Base-by-base conservation (phyloP, 768 basidiomycete genomes). In the Trametes gibbosa region DNA sequence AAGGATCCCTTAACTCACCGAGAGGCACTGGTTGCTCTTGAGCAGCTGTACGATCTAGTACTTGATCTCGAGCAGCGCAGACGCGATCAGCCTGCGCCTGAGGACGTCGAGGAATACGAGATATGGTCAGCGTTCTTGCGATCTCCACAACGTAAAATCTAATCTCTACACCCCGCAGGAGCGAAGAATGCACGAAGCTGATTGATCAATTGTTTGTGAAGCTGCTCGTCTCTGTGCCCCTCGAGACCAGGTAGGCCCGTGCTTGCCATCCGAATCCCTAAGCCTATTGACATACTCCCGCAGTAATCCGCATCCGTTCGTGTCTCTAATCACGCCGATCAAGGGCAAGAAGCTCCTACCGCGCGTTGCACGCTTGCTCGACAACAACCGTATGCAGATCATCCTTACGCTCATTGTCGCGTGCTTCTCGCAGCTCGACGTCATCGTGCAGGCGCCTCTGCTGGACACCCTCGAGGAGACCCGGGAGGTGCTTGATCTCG, bases 281-380 rank as follows among this genome's bases (percentile, higher is more conserved):
- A 21, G 61, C 35, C 32, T 25, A 35, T 25, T 17, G 50, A 54
- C 48, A 13, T 4, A 47, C 1, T 32, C 29, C 29, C 29, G 4
- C 64, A 95, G 95, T 70, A 81, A 90, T 62, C 96, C 96, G 2
- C 97, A 99, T 75, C 97, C 97, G 2, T 98, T 99, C 76, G 86
- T 99, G 64, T 94, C 95, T 2, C 80, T 99, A 34, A 81, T 99
- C 48, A 82, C 81, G 19, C 87, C 92, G 4, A 83, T 83, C 65
- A 99, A 99, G 74, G 97, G 97, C 56, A 98, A 98, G 77, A 87
- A 87, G 61, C 81, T 99, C 24, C 79, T 99, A 13, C 90, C 94
- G 3, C 87, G 97, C 45, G 83, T 95, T 14, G 86, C 92, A 10
- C 87, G 95, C 19, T 89, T 94, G 65, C 81, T 98, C 17, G 82